Evolutionary conservation across 805 yeast species (phyloP), one percentile per base, ranked within the genome.

Genomic region (Lipomyces sp.): DNA sequence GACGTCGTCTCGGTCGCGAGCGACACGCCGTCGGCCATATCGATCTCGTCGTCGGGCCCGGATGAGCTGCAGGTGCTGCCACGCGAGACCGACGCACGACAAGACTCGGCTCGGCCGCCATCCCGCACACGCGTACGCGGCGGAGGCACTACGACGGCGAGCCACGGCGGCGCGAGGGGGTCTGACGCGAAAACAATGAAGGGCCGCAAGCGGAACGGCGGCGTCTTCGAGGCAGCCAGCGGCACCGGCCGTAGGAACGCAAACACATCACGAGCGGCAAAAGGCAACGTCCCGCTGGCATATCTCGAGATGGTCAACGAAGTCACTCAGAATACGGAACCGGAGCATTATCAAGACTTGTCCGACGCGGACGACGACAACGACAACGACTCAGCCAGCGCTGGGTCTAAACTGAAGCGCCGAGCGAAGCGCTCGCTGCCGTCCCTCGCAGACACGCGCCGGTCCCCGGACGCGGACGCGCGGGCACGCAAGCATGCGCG

Each of bases 261-360:
- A 7, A 26, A 10, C 29, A 7, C 29, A 7, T 26, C 10, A 10
- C 29, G 2, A 21, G 34, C 31, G 36, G 16, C 10, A 21, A 19
- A n/a, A 21, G 38, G 18, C 14, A 45, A 39, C 23, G 58, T 54
- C n/a, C 46, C 58, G 10, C 8, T 28, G 10, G 38, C 39, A 19
- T 54, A 54, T 22, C 31, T 52, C 10, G 57, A 54, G 26, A 54
- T 54, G 58, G 53, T 54, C 23, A 38, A 51, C 18, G 54, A 51
- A 29, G 55, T 47, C 6, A 33, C 43, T 29, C 51, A 36, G n/a
- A 19, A 11, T 11, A 35, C 31, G 18, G 39, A 13, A 6, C 26
- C 23, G 18, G 41, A 32, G 3, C 16, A 19, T 14, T 36, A 36
- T 4, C 36, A 26, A 16, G 47, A n/a, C 23, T 28, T 14, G 16